Base-by-base conservation (phyloP, 2,329 filamentous ascomycete species). In the Penicillium griseofulvum region DNA sequence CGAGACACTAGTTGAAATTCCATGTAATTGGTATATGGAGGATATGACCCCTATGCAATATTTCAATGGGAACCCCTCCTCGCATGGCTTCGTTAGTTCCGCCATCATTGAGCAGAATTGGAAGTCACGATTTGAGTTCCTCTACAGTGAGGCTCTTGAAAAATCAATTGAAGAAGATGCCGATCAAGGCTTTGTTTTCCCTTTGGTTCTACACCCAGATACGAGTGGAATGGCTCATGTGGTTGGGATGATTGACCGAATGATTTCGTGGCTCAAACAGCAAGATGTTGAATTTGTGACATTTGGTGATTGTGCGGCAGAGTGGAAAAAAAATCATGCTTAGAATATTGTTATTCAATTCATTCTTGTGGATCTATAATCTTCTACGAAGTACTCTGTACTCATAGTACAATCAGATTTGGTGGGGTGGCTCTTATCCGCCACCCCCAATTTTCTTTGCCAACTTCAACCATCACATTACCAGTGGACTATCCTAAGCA, bases 211-310 rank as follows among this genome's bases (percentile, higher is more conserved):
- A 63, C 82, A 84, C 70, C 82, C 82, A 0, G 82, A 84, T 70
- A 84, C 80, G 3, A 83, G 78, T 63, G 83, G 83, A 0, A 83
- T 84, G 80, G 81, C 82, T 44, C 83, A 85, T 74, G 76, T 86
- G 1, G 80, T 84, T 62, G 81, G 81, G 0, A 83, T 83, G 81
- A 61, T 83, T 19, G 77, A 81, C 65, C 73, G 80, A 45, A 75
- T 82, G 58, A 68, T 84, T 56, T 63, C 49, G 33, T 84, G 81
- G 80, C 50, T 84, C 63, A 73, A 77, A 67, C 69, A 65, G 4
- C 78, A 67, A 47, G 67, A 63, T 65, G 62, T 67, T 65, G 53
- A 67, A 62, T 65, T 74, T 65, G 55, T 69, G 61, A 64, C 68
- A 58, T 67, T 64, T 24, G 65, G 64, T 26, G 64, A 71, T 49